Base-by-base conservation (phyloP, 768 basidiomycete species). In the Naganishia randhawae region DNA sequence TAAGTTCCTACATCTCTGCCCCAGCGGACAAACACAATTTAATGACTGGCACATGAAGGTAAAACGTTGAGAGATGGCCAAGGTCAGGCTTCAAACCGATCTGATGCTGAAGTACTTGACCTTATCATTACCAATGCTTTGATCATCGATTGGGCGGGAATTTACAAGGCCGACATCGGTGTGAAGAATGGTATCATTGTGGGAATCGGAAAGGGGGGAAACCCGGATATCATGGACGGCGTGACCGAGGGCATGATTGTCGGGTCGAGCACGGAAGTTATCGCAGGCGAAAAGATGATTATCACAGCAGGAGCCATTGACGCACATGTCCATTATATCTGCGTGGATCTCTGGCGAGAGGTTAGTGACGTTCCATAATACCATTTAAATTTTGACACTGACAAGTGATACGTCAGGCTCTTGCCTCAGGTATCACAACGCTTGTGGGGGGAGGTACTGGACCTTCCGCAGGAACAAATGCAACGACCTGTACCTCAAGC, bases 151-250 rank as follows among this genome's bases (percentile, higher is more conserved):
- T 97, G 91, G 90, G 86, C 86, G 33, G 92, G 93, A 1, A 96
- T 98, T 69, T 91, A 89, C 86, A 97, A 97, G 91, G 95, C 95
- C 22, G 96, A 98, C 75, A 91, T 99, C 61, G 95, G 96, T 31
- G 84, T 99, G 65, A 92, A 89, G 80, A 77, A 85, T 65, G 94
- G 94, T 0, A 73, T 82, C 41, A 97, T 98, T 70, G 83, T 83
- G 14, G 92, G 89, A 0, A 88, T 98, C 62, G 96, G 95, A n/a
- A 98, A 99, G 80, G 91, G 92, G 10, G 96, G 96, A 0, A 99
- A 98, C 78, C 93, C 92, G 3, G 92, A 97, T 75, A 83, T 89
- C 64, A 96, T 96, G 92, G 86, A 86, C 11, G 84, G 84, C 42
- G 89, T 97, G 32, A 83, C 88, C 68, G 84, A 84, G 0, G 78